A percentile compares a stretch with the other conserved stretches of the same genome.
These are phyloP conservation scores for Coccinonectria pachysandricola DNA, from an alignment of 2,329 filamentous ascomycete species.

Conservation along the genomic window DNA sequence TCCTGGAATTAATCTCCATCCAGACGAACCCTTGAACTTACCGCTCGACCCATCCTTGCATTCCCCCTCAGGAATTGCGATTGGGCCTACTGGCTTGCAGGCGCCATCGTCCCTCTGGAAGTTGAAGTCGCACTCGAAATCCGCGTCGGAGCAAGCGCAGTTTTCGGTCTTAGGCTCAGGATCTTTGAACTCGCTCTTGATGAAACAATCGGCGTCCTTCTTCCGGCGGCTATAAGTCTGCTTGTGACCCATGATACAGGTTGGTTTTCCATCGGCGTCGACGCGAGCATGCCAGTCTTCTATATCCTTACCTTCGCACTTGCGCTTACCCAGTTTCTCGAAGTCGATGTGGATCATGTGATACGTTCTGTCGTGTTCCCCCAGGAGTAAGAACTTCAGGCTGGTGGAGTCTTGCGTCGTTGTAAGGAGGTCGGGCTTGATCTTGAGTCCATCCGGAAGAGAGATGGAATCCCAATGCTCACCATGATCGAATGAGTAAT, in stretches of 20 bases:
- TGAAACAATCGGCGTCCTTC: constrained; percentile 78
- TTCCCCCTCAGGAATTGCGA: constrained; percentile 58
- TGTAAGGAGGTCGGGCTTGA: constrained; percentile 65
- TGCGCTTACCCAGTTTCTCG: constrained; percentile 64
- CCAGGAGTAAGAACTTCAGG: constrained; percentile 78
- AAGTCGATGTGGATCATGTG: constrained; percentile 76
- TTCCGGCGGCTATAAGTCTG: constrained; percentile 81
- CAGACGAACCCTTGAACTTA: constrained; percentile 75
- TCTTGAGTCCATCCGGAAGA: constrained; percentile 54
- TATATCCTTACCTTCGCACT: constrained; percentile 69
- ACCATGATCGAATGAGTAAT: constrained; percentile 84
- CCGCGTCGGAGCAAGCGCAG: constrained; percentile 71
- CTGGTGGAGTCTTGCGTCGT: constrained; percentile 90
- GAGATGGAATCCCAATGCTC: constrained; percentile 67
- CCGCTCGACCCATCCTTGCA: constrained; percentile 59
- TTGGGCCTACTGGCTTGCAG: constrained; percentile 54
- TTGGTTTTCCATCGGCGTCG: constrained; percentile 68
- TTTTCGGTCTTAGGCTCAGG: constrained; percentile 57
- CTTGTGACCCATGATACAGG: constrained; percentile 92
- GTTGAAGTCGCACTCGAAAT: constrained; percentile 97
- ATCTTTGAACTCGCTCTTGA: constrained; percentile 77
- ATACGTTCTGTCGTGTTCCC: constrained; percentile 44
- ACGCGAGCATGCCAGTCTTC: constrained; percentile 82
- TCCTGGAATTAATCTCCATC: constrained; percentile 84
- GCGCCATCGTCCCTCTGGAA: constrained; percentile 62